Evolutionary conservation across 2,329 filamentous ascomycete genomes (phyloP).

Genomic region (Scortechinia acanthostroma): DNA sequence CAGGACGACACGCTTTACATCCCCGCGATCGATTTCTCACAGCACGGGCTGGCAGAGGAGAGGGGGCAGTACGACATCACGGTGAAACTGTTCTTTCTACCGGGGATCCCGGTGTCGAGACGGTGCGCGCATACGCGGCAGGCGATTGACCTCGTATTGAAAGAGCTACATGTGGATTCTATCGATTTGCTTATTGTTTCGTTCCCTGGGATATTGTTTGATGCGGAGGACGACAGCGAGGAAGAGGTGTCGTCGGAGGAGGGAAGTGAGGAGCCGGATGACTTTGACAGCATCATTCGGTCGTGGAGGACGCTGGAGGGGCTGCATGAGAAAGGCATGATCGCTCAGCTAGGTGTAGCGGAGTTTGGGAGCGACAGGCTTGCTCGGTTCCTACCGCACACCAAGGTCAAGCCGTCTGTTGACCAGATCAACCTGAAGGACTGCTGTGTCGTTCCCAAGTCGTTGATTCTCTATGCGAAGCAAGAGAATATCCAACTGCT

Average conservation of each 20-base stretch:
- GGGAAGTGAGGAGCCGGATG: slow-evolving; percentile 33
- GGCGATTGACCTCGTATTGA: slow-evolving; percentile 73
- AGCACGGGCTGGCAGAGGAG: slow-evolving; percentile 72
- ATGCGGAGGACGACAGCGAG: slow-evolving; percentile 58
- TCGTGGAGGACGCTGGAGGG: slow-evolving; percentile 70
- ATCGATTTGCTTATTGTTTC: slow-evolving; percentile 88
- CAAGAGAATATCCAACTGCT: slow-evolving; percentile 76
- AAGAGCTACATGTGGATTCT: slow-evolving; percentile 67
- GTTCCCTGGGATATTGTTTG: slow-evolving; percentile 88
- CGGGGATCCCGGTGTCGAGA: slow-evolving; percentile 54
- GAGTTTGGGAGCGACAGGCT: slow-evolving; percentile 87
- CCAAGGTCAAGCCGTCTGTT: slow-evolving; percentile 69
- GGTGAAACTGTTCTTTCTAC: slow-evolving; percentile 88
- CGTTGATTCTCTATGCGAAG: slow-evolving; percentile 78
- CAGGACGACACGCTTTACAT: slow-evolving; percentile 62
- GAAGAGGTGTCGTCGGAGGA: slow-evolving; percentile 52
- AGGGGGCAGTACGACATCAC: slow-evolving; percentile 85
- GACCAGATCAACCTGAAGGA: slow-evolving; percentile 95
- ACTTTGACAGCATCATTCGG: slow-evolving; percentile 39
- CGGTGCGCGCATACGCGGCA: slow-evolving; percentile 68
- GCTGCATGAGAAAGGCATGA: slow-evolving; percentile 64
- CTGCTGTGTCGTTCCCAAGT: slow-evolving; percentile 90
- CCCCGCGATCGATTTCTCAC: slow-evolving; percentile 68
- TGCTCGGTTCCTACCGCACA: slow-evolving; percentile 65
- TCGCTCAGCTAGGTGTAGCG: slow-evolving; percentile 73